These are phyloP conservation scores for Beauveria bassiana DNA, from an alignment of 2,329 filamentous ascomycete species.

Conservation along the genomic window DNA sequence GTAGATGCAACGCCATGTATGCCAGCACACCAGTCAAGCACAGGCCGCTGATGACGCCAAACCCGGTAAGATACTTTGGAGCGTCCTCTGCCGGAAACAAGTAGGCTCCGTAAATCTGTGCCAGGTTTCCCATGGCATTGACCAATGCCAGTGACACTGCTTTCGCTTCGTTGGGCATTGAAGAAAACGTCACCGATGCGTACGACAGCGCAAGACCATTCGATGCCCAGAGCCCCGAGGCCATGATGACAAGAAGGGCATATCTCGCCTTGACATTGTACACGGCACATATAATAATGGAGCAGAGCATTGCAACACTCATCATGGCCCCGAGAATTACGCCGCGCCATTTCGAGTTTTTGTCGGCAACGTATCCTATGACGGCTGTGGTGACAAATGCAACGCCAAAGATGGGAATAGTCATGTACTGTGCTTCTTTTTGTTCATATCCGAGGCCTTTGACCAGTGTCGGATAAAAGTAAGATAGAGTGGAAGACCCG, in stretches of 20 bases:
- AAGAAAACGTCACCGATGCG: slow-evolving; percentile 42
- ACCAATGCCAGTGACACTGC: slow-evolving; percentile 40
- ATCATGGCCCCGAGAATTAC: slow-evolving; percentile 42
- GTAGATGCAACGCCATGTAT: slow-evolving; percentile 10
- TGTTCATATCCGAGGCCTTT: slow-evolving; percentile 41
- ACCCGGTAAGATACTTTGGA: slow-evolving; percentile 38
- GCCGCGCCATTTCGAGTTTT: slow-evolving; percentile 36
- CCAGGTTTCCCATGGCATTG: slow-evolving; percentile 43
- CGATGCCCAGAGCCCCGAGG: slow-evolving; percentile 44
- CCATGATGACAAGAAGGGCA: slow-evolving; percentile 47
- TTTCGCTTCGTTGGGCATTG: slow-evolving; percentile 35
- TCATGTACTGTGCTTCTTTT: slow-evolving; percentile 42
- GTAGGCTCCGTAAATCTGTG: slow-evolving; percentile 44
- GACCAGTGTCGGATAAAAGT: slow-evolving; percentile 47
- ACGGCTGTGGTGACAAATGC: slow-evolving; percentile 41
- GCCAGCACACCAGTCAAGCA: slow-evolving; percentile 11
- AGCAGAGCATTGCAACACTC: slow-evolving; percentile 26
- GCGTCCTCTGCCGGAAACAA: slow-evolving; percentile 38
- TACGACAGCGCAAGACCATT: slow-evolving; percentile 45
- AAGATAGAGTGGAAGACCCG: slow-evolving; percentile 38
- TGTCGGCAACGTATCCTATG: slow-evolving; percentile 40
- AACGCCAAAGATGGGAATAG: slow-evolving; percentile 43
- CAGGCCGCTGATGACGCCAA: slow-evolving; percentile 21
- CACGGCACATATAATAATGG: slow-evolving; percentile 32
- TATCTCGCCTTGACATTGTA: slow-evolving; percentile 47